Evolutionary conservation across 1,284 basidiomycete genomes (phyloP).

Genomic region (Cryptococcus deneoformans): DNA sequence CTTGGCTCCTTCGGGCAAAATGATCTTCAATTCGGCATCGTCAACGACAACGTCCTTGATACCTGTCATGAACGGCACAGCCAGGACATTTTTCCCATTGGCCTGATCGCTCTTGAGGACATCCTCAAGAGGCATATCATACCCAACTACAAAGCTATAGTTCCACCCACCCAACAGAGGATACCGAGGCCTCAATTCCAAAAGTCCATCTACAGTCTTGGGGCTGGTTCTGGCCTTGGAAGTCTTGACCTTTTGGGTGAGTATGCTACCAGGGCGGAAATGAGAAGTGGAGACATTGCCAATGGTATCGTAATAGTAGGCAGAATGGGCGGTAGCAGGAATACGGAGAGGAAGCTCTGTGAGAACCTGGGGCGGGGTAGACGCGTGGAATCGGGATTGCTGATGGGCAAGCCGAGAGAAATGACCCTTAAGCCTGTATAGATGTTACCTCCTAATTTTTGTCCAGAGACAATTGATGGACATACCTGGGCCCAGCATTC

Average conservation of each 20-base stretch:
- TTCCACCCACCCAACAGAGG: constrained; percentile 98
- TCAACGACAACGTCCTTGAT: constrained; percentile 78
- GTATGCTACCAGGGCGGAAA: constrained; percentile 58
- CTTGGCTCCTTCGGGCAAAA: constrained; percentile 92
- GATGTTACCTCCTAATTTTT: background rate
- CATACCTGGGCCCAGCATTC: constrained; percentile 85
- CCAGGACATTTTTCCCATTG: constrained; percentile 59
- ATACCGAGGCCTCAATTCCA: constrained; percentile 87
- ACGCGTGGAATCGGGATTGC: constrained; percentile 64
- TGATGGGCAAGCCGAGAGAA: constrained; percentile 93
- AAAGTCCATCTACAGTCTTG: constrained; percentile 51
- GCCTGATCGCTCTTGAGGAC: constrained; percentile 51
- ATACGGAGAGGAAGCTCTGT: constrained; percentile 64
- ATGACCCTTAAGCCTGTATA: constrained; percentile 79
- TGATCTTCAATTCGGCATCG: constrained; percentile 71
- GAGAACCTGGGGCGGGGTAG: constrained; percentile 65
- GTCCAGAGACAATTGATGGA: constrained; percentile 18
- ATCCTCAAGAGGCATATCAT: constrained; percentile 78
- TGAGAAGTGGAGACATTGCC: constrained; percentile 97
- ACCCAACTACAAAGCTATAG: constrained; percentile 91
- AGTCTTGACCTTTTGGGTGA: constrained; percentile 8
- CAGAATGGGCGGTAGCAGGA: constrained; percentile 72
- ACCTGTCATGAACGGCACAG: constrained; percentile 81
- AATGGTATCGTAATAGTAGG: constrained; percentile 86
- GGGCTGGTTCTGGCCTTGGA: constrained; percentile 54